These are phyloP conservation scores for Dictyostelium discoideum DNA, from an alignment of 78 protist genomes.

Conservation along the genomic window DNA sequence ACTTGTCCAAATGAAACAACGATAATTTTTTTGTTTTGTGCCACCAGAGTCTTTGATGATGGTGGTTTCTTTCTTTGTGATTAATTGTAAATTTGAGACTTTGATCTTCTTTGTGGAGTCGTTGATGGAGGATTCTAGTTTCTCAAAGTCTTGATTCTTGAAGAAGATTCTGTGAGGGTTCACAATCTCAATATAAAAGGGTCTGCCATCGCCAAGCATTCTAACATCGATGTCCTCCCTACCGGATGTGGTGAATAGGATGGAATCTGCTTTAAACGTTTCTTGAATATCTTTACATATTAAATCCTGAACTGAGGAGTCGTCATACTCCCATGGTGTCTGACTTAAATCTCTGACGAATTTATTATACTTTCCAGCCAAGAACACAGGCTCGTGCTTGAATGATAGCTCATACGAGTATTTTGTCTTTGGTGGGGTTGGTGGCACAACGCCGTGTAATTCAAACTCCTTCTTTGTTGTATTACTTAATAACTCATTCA, in stretches of 20 bases:
- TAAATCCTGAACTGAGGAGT: background rate
- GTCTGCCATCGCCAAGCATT: conserved; percentile 95
- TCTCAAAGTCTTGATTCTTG: conserved; percentile 27
- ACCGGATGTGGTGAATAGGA: conserved; percentile 75
- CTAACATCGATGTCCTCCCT: conserved; percentile 96
- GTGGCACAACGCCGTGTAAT: conserved; percentile 22
- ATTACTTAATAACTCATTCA: background rate
- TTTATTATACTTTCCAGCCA: conserved; percentile 67
- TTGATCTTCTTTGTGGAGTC: conserved; percentile 6
- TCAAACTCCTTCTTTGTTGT: conserved; percentile 18
- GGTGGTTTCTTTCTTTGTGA: conserved; percentile 61
- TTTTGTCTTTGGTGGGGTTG: background rate
- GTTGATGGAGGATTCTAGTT: background rate
- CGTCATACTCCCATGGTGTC: conserved; percentile 35
- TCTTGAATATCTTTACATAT: conserved; percentile 16
- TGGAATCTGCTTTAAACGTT: background rate
- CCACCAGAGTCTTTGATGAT: conserved; percentile 74
- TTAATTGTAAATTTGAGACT: conserved; percentile 73
- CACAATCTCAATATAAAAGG: conserved; percentile 87
- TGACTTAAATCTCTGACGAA: conserved; percentile 42
- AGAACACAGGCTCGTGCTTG: conserved; percentile 31
- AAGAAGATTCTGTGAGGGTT: conserved; percentile 52
- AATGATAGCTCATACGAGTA: background rate
- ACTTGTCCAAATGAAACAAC: conserved; percentile 80
- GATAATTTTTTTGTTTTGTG: conserved; percentile 84